phyloP scores from a whole-genome alignment of 352 stramenopile genomes.

The Albugo candida region DNA sequence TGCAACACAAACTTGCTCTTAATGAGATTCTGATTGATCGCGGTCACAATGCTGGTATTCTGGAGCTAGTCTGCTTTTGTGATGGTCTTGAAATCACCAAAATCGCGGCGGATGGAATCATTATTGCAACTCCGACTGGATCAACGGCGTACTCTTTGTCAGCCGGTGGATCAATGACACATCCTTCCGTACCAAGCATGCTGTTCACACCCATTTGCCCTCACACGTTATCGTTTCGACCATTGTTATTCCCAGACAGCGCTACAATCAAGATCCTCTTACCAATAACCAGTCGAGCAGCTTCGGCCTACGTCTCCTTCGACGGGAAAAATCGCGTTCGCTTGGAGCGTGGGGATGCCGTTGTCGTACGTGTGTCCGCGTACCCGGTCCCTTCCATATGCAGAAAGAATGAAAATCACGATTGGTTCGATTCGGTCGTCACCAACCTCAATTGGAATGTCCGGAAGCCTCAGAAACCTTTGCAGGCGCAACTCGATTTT shows the following conservation, averaged over 20 bases:
- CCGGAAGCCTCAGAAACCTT: constrained; percentile 54
- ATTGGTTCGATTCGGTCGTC: constrained; percentile 86
- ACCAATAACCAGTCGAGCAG: constrained; percentile 46
- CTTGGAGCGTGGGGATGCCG: constrained; percentile 68
- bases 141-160: constrained; percentile 97
- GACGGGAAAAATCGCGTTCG: constrained; percentile 81
- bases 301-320: constrained; percentile 73
- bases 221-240: constrained; percentile 89
- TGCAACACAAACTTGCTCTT: constrained; percentile 41
- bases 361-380: constrained; percentile 74
- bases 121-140: constrained; percentile 95
- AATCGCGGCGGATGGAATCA: constrained; percentile 92
- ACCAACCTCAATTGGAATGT: constrained; percentile 88
- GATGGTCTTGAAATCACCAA: constrained; percentile 92
- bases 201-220: constrained; percentile 97
- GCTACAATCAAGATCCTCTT: constrained; percentile 81
- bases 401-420: constrained; percentile 74
- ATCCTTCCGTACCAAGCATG: constrained; percentile 94
- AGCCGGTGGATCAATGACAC: constrained; percentile 93
- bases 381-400: constrained; percentile 79
- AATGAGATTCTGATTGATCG: constrained; percentile 98
- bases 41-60: constrained; percentile 74
- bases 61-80: constrained; percentile 94
- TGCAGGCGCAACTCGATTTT: no score
- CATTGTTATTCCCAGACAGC: constrained; percentile 83